A percentile compares a stretch with the other conserved stretches of the same genome.
Evolutionary conservation across 306 rosid species (phyloP).

Genomic region (Begonia peltatifolia): DNA sequence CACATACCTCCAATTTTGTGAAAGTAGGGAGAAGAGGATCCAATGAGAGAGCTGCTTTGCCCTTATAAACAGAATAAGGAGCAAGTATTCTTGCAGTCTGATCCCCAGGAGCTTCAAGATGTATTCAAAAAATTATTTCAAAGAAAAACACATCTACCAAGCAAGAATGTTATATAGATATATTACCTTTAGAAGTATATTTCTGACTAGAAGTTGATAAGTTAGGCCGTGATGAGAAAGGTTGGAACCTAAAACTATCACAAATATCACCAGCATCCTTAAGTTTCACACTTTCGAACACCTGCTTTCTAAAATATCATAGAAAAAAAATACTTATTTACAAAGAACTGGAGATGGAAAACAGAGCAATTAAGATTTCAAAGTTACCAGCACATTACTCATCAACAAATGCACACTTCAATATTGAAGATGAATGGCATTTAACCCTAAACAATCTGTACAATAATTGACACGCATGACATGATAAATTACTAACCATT

Average conservation of each 20-base stretch:
- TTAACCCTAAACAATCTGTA: too few relatives aligned
- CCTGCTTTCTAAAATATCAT: slow-evolving; percentile 16
- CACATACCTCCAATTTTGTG: slow-evolving; percentile 47
- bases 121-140: not conserved
- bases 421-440: too few relatives aligned
- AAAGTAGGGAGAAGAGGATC: slow-evolving; percentile 71
- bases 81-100: slow-evolving; percentile 33
- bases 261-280: slow-evolving; percentile 20
- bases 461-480: too few relatives aligned
- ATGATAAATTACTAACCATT: too few relatives aligned
- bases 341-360: not conserved
- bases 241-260: slow-evolving; percentile 10
- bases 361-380: not conserved
- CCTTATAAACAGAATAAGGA: slow-evolving; percentile 64
- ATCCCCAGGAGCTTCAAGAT: slow-evolving; percentile 29
- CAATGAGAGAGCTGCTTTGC: slow-evolving; percentile 80
- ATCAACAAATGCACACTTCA: too few relatives aligned
- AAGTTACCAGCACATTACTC: too few relatives aligned
- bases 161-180: slow-evolving; percentile 4
- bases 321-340: too few relatives aligned
- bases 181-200: slow-evolving; percentile 40
- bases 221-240: slow-evolving; percentile 18
- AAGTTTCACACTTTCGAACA: slow-evolving; percentile 17
- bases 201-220: slow-evolving; percentile 33
- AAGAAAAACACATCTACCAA: not conserved